Evolutionary conservation across 768 basidiomycete genomes (phyloP).

Genomic region (Amanita molliuscula): DNA sequence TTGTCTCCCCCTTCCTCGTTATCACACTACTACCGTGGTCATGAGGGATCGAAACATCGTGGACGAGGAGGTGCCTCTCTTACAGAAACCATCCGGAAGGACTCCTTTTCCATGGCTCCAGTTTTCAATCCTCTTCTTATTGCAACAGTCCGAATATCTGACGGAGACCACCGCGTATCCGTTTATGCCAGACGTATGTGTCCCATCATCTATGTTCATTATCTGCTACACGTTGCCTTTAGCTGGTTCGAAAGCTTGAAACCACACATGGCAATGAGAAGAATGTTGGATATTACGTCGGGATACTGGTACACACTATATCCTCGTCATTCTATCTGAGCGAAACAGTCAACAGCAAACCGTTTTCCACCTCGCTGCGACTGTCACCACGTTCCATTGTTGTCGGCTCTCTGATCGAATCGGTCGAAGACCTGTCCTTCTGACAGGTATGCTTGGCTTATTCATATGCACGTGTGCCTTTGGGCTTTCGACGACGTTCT

Average conservation of each 20-base stretch:
- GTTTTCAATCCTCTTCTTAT: constrained; percentile 62
- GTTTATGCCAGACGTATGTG: constrained; percentile 60
- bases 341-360: constrained; percentile 44
- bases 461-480: constrained; percentile 65
- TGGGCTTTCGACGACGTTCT: constrained; percentile 61
- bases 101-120: constrained; percentile 50
- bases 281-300: constrained; percentile 68
- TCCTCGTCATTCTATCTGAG: not conserved
- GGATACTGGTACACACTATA: constrained; percentile 40
- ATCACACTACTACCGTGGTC: no score
- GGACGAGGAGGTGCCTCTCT: no score
- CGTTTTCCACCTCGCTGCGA: constrained; percentile 64
- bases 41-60: no score
- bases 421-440: constrained; percentile 68
- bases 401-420: constrained; percentile 60
- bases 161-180: constrained; percentile 70
- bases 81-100: no score
- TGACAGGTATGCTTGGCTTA: constrained; percentile 53
- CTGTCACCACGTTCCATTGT: constrained; percentile 65
- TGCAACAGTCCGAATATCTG: constrained; percentile 18
- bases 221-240: not conserved
- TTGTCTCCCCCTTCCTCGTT: no score
- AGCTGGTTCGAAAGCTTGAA: constrained; percentile 34
- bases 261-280: constrained; percentile 52
- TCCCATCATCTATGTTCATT: not conserved